Conservation (phyloP, 257 asterid species). For the Lavandula angustifolia region DNA sequence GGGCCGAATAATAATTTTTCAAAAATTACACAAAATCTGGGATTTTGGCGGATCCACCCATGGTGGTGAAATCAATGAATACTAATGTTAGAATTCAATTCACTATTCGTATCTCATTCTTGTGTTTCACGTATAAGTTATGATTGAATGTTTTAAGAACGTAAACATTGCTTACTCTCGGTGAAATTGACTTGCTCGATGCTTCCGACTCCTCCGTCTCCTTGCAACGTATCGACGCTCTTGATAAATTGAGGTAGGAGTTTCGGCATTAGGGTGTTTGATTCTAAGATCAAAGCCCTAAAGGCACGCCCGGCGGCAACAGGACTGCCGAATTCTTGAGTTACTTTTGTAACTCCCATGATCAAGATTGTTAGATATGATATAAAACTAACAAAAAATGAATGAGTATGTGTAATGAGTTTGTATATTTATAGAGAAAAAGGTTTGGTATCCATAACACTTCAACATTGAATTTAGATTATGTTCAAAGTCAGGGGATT, state of each 20-base stretch:
- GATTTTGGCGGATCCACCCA: no score
- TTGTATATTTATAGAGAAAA: constrained; percentile 7
- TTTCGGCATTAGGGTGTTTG: constrained; percentile 40
- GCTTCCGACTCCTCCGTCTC: constrained; percentile 48
- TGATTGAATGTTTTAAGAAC: not conserved
- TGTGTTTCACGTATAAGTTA: not conserved
- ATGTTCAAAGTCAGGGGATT: constrained; percentile 20
- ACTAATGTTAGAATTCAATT: no score
- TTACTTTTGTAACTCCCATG: constrained; percentile 41
- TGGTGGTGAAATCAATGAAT: no score
- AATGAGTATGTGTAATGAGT: not conserved
- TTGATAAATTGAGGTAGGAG: constrained; percentile 43
- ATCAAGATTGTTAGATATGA: not conserved
- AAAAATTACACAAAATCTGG: no score
- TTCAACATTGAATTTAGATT: constrained; percentile 8
- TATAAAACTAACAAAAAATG: not conserved
- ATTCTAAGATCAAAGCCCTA: constrained; percentile 50
- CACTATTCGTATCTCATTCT: no score
- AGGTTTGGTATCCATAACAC: constrained; percentile 23
- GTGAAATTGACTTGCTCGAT: constrained; percentile 47
- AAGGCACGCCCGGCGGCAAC: constrained; percentile 37
- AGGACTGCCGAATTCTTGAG: constrained; percentile 38
- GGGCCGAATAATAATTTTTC: no score
- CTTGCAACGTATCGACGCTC: constrained; percentile 39
- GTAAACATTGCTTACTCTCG: constrained; percentile 28